Conservation (phyloP, 177 flowering plant species). For the Vitis hybrid region DNA sequence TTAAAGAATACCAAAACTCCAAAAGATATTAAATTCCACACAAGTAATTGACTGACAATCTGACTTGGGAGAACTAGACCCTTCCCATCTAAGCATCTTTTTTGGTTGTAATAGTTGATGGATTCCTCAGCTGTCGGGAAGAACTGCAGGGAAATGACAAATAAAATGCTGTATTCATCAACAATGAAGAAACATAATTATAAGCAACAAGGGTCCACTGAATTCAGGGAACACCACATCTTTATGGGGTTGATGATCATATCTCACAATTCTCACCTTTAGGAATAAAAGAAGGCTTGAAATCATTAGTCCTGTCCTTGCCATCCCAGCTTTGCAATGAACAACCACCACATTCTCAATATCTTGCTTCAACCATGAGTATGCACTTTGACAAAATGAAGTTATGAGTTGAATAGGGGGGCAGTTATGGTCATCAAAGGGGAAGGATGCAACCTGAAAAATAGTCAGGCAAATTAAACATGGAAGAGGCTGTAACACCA, state of each 20-base stretch:
- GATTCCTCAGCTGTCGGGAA: constrained; percentile 96
- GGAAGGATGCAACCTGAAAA: constrained; percentile 91
- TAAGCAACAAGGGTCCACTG: neutral
- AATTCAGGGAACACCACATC: neutral
- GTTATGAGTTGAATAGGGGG: constrained; percentile 88
- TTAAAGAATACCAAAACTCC: neutral
- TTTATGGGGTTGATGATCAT: neutral
- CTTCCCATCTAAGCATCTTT: constrained; percentile 95
- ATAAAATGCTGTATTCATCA: neutral
- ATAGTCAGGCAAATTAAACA: constrained; percentile 5
- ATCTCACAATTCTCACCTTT: constrained; percentile 66
- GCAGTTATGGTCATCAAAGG: constrained; percentile 98
- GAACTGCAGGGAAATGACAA: constrained; percentile 52
- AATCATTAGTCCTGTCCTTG: constrained; percentile 97
- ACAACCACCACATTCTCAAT: constrained; percentile 96
- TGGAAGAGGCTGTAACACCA: neutral
- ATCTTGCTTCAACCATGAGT: constrained; percentile 96
- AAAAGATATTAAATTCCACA: neutral
- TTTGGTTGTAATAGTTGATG: constrained; percentile 89
- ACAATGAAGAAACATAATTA: neutral
- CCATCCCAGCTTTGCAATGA: constrained; percentile 99
- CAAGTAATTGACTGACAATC: constrained; percentile 66
- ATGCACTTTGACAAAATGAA: constrained; percentile 96
- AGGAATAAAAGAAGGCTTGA: constrained; percentile 90
- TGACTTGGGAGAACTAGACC: constrained; percentile 99